phyloP scores from a whole-genome alignment of 2,329 filamentous ascomycete genomes.

The Pezicula neosporulosa region DNA sequence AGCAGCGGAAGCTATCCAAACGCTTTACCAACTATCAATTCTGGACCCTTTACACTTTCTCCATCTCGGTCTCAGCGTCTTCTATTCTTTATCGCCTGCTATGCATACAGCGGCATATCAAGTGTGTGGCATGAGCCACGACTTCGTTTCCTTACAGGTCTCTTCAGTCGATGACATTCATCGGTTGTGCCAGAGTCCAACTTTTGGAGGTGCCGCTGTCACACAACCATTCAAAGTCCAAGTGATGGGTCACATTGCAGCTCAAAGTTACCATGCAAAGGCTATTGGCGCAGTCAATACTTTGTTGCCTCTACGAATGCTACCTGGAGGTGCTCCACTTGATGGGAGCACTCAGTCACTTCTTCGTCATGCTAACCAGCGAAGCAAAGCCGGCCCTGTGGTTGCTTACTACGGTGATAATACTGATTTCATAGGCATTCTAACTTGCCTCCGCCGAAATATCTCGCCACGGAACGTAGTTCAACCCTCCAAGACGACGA shows the following conservation, averaged over 20 bases:
- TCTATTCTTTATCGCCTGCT: constrained; percentile 70
- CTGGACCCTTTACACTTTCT: constrained; percentile 69
- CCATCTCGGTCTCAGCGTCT: constrained; percentile 69
- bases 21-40: constrained; percentile 63
- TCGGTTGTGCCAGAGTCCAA: constrained; percentile 58
- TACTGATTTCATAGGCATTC: constrained; percentile 78
- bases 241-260: constrained; percentile 60
- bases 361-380: constrained; percentile 39
- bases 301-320: constrained; percentile 61
- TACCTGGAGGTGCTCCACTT: constrained; percentile 35
- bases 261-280: constrained; percentile 67
- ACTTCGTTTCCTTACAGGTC: constrained; percentile 63
- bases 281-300: constrained; percentile 78
- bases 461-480: constrained; percentile 70
- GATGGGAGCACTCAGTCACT: constrained; percentile 41
- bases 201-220: constrained; percentile 70
- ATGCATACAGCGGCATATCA: constrained; percentile 73
- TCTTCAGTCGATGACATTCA: constrained; percentile 59
- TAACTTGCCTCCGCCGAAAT: constrained; percentile 68
- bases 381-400: constrained; percentile 63
- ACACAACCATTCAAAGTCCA: constrained; percentile 74
- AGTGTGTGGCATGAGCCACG: constrained; percentile 64
- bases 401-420: constrained; percentile 74
- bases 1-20: constrained; percentile 58
- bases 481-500: constrained; percentile 37